Conservation (phyloP, 2,329 filamentous ascomycete species). For the Trichophyton verrucosum region DNA sequence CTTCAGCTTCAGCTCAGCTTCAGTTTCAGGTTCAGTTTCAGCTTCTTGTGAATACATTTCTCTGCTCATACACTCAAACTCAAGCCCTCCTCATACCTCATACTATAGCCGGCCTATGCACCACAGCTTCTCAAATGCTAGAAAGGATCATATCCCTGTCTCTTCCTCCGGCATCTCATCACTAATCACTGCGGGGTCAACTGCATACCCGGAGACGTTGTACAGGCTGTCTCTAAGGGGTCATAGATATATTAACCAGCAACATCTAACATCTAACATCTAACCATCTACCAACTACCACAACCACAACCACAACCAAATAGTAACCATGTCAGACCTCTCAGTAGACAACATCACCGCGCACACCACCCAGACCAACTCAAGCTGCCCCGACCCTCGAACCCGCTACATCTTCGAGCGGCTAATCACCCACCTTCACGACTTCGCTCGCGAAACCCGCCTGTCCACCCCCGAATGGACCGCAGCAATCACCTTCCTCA, state of each 20-base stretch:
- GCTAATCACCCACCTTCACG: conserved; percentile 65
- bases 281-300: too few species aligned
- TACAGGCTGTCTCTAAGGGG: neutral
- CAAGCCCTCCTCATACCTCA: neutral
- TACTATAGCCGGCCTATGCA: too few species aligned
- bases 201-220: too few species aligned
- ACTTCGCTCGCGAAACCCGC: conserved; percentile 67
- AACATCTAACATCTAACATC: neutral
- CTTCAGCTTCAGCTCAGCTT: neutral
- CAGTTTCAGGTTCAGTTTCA: neutral
- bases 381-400: conserved; percentile 51
- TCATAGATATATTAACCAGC: neutral
- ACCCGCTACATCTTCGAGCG: conserved; percentile 61
- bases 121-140: neutral
- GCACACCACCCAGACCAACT: conserved; percentile 53
- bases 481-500: conserved; percentile 58
- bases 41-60: neutral
- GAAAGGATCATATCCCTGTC: neutral
- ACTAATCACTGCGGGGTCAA: neutral
- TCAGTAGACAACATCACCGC: conserved; percentile 23
- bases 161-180: neutral
- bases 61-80: neutral
- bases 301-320: neutral
- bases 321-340: conserved; percentile 13
- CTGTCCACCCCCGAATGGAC: conserved; percentile 70